phyloP scores from a whole-genome alignment of 1,284 basidiomycete species.

The Singerocomus inundabilis region DNA sequence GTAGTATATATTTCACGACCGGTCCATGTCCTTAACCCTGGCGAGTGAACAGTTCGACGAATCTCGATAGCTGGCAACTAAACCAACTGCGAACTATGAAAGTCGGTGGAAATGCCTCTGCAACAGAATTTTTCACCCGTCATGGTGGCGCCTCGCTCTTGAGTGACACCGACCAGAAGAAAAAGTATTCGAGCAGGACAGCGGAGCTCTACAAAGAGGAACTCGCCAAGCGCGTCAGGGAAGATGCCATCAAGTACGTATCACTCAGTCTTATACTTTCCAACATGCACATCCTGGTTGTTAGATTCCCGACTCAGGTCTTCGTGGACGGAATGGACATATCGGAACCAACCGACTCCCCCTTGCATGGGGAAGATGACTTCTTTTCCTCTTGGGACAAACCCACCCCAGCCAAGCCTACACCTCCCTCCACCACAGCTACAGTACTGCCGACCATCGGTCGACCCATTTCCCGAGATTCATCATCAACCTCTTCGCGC shows the following conservation, averaged over 20 bases:
- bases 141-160: conserved; percentile 78
- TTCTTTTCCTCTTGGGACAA: conserved; percentile 98
- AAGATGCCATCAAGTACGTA: conserved; percentile 71
- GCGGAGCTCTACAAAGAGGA: conserved; percentile 94
- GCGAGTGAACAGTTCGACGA: conserved; percentile 74
- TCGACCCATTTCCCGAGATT: conserved; percentile 49
- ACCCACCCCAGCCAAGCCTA: conserved; percentile 57
- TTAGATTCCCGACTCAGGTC: conserved; percentile 74
- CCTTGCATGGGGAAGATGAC: conserved; percentile 65
- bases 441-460: conserved; percentile 36
- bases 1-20: conserved; percentile 28
- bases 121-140: conserved; percentile 87
- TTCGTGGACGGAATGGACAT: conserved; percentile 75
- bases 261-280: background rate
- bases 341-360: conserved; percentile 34
- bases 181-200: conserved; percentile 84
- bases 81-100: conserved; percentile 95
- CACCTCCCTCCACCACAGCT: conserved; percentile 45
- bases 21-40: conserved; percentile 13
- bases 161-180: conserved; percentile 76
- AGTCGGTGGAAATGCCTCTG: conserved; percentile 90
- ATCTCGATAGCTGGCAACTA: conserved; percentile 94
- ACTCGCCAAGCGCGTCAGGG: conserved; percentile 77
- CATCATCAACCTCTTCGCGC: conserved; percentile 56
- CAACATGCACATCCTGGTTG: background rate